Evolutionary conservation across 2,329 filamentous ascomycete genomes (phyloP).

Genomic region (Phyllosticta citrichinensis): DNA sequence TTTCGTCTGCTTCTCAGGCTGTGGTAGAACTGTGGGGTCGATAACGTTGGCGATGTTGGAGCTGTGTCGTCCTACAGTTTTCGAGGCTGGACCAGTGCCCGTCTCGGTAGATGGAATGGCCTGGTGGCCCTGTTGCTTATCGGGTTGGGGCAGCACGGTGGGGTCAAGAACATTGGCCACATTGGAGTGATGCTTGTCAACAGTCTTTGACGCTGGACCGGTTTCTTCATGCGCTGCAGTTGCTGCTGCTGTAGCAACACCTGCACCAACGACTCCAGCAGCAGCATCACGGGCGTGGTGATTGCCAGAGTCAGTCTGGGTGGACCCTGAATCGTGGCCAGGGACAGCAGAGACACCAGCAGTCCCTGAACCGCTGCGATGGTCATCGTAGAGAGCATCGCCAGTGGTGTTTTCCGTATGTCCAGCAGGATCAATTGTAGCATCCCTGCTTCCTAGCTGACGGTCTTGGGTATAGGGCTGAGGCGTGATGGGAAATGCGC

Average conservation of each 20-base stretch:
- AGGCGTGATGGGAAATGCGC: background rate
- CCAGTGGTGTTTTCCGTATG: background rate
- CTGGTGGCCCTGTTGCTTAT: conserved; percentile 5
- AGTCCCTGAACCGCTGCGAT: background rate
- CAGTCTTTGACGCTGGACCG: conserved; percentile 2
- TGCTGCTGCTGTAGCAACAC: conserved; percentile 7
- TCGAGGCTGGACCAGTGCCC: conserved; percentile 15
- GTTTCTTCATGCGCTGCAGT: background rate
- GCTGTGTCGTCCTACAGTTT: conserved; percentile 18
- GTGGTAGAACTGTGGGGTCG: conserved; percentile 17
- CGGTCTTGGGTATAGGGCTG: background rate
- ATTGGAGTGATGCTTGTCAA: conserved; percentile 6
- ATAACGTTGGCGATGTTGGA: conserved; percentile 17
- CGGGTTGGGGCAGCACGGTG: conserved; percentile 4
- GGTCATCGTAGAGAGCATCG: background rate
- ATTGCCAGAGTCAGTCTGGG: conserved; percentile 12
- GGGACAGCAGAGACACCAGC: background rate
- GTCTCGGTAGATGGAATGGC: background rate
- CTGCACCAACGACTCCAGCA: conserved; percentile 18
- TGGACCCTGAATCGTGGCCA: background rate
- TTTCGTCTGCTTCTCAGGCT: conserved; percentile 20
- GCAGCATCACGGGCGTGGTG: conserved; percentile 20
- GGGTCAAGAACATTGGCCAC: conserved; percentile 6
- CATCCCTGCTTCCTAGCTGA: background rate
- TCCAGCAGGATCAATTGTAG: background rate